Evolutionary conservation across 2,329 filamentous ascomycete genomes (phyloP).

Genomic region (Cytospora piceicola): DNA sequence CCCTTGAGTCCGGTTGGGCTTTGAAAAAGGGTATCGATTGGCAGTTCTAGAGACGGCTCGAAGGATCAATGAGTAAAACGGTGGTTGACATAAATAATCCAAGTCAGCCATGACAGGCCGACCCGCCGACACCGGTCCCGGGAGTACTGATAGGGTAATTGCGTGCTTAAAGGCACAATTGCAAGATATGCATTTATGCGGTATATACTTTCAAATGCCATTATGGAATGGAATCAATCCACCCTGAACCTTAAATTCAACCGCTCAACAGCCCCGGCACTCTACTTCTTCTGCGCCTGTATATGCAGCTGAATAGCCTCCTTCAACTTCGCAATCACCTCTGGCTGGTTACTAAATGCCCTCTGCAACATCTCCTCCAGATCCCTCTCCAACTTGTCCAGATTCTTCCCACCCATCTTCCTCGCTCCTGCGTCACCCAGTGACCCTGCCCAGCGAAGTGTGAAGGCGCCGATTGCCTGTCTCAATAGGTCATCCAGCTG

Average conservation of each 20-base stretch:
- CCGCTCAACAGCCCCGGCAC: not conserved
- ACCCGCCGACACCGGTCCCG: slow-evolving; percentile 29
- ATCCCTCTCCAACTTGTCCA: slow-evolving; percentile 59
- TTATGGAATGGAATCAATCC: not conserved
- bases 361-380: slow-evolving; percentile 59
- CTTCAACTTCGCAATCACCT: slow-evolving; percentile 62
- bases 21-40: not conserved
- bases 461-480: slow-evolving; percentile 66
- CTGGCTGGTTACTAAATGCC: slow-evolving; percentile 63
- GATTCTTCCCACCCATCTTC: slow-evolving; percentile 53
- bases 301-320: slow-evolving; percentile 63
- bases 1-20: not conserved
- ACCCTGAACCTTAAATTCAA: not conserved
- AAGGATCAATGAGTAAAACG: not conserved
- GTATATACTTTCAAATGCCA: not conserved
- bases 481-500: slow-evolving; percentile 66
- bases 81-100: slow-evolving; percentile 1
- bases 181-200: slow-evolving; percentile 5
- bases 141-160: slow-evolving; percentile 20
- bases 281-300: slow-evolving; percentile 47
- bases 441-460: slow-evolving; percentile 60
- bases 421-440: slow-evolving; percentile 53
- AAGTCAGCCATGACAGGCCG: not conserved
- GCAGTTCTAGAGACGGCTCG: not conserved
- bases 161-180: slow-evolving; percentile 24